Evolutionary conservation across 345 rosid species (phyloP).

Genomic region (Eucalyptus marginata): DNA sequence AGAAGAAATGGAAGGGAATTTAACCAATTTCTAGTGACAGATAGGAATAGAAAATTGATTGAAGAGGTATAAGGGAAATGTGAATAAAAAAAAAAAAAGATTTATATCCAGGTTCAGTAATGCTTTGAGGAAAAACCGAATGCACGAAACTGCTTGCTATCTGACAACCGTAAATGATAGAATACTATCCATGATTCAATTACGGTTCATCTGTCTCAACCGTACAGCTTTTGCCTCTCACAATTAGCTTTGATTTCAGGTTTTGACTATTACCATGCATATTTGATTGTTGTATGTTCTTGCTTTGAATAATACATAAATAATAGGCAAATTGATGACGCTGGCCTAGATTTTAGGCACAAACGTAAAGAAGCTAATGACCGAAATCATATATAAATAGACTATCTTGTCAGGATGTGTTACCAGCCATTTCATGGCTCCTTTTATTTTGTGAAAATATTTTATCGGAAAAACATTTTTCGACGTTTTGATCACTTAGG

Average conservation of each 20-base stretch:
- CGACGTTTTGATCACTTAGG: too few species aligned
- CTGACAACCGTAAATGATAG: neutral
- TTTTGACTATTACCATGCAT: neutral
- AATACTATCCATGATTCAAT: neutral
- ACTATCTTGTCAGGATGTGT: neutral
- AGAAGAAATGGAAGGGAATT: neutral
- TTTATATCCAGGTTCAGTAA: neutral
- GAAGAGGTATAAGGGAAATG: neutral
- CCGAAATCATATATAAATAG: too few species aligned
- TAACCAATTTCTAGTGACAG: neutral
- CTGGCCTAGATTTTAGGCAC: neutral
- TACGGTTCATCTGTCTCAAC: neutral
- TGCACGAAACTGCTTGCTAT: neutral
- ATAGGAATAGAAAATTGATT: neutral
- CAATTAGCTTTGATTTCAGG: neutral
- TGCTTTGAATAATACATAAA: neutral
- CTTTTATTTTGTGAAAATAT: neutral
- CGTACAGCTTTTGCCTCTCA: neutral
- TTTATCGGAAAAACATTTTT: too few species aligned
- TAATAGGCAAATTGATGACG: neutral
- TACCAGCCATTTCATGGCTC: neutral
- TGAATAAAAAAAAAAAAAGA: too few species aligned
- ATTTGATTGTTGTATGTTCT: too few species aligned
- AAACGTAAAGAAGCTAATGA: too few species aligned
- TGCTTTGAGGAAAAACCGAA: neutral